A percentile compares a stretch with the other conserved stretches of the same genome.
Evolutionary conservation across 331 rosid species (phyloP).

Genomic region (Prunus yedoensis): DNA sequence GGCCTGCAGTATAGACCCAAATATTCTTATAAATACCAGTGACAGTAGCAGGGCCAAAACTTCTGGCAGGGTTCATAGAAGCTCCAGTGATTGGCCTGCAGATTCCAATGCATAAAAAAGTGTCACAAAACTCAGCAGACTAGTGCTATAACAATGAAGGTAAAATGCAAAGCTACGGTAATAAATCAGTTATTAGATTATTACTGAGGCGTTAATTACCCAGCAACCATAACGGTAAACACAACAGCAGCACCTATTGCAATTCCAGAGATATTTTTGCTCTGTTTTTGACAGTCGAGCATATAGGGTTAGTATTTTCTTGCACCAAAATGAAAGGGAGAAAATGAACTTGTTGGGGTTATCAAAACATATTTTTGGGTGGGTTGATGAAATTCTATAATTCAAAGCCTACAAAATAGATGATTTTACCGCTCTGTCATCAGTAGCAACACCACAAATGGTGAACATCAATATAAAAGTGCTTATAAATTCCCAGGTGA

Average conservation of each 20-base stretch:
- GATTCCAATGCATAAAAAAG: background rate
- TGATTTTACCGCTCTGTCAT: conserved; percentile 43
- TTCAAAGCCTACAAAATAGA: background rate
- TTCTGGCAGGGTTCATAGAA: conserved; percentile 64
- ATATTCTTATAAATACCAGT: conserved; percentile 31
- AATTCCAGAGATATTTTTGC: conserved; percentile 43
- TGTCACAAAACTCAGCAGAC: background rate
- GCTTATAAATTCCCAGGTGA: conserved; percentile 31
- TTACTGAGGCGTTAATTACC: conserved; percentile 24
- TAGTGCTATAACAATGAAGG: background rate
- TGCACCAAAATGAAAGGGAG: background rate
- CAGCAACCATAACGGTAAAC: conserved; percentile 42
- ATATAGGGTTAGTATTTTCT: background rate
- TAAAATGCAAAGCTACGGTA: background rate
- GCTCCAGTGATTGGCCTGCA: conserved; percentile 52
- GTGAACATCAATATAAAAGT: conserved; percentile 42
- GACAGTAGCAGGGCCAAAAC: conserved; percentile 47
- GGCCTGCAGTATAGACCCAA: conserved; percentile 44
- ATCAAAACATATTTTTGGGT: too few relatives aligned
- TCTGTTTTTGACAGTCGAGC: conserved; percentile 20
- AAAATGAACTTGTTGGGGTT: too few relatives aligned
- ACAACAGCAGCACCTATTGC: conserved; percentile 46
- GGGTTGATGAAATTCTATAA: too few relatives aligned
- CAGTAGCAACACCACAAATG: conserved; percentile 49
- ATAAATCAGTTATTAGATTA: background rate